phyloP scores from a whole-genome alignment of 2,329 filamentous ascomycete species.

The Aspergillus texensis region DNA sequence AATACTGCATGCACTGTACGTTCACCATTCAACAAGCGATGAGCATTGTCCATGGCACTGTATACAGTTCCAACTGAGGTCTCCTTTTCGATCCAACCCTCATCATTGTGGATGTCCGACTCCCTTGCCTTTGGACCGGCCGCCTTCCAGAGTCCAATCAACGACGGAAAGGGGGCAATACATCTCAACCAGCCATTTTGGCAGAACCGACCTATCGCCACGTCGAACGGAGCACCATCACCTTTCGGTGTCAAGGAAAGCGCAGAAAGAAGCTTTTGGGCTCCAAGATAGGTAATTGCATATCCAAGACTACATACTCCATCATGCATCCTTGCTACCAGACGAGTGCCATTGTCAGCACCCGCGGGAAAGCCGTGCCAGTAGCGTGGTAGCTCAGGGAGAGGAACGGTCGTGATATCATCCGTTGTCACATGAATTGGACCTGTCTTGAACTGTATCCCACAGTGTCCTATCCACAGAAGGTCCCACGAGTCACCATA shows the following conservation, averaged over 20 bases:
- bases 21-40: not conserved
- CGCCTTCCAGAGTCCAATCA: constrained; percentile 3
- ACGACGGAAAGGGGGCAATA: constrained; percentile 1
- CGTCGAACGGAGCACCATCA: not conserved
- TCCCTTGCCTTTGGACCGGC: not conserved
- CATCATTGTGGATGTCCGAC: constrained; percentile 7
- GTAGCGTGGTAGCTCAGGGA: not conserved
- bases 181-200: constrained; percentile 3
- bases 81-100: not conserved
- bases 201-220: not conserved
- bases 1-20: not conserved
- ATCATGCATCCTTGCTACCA: not conserved
- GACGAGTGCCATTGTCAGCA: constrained; percentile 1
- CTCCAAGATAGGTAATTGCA: not conserved
- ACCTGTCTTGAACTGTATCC: constrained; percentile 7
- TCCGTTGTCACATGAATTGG: not conserved
- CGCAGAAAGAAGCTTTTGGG: constrained; percentile 5
- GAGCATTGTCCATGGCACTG: constrained; percentile 1
- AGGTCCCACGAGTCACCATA: constrained; percentile 42
- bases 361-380: not conserved
- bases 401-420: not conserved
- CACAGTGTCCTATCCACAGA: constrained; percentile 44
- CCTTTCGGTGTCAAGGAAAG: not conserved
- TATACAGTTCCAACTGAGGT: not conserved
- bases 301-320: constrained; percentile 5